Evolutionary conservation across 176 grass and related monocot species (phyloP).

Genomic region (Otatea glauca): DNA sequence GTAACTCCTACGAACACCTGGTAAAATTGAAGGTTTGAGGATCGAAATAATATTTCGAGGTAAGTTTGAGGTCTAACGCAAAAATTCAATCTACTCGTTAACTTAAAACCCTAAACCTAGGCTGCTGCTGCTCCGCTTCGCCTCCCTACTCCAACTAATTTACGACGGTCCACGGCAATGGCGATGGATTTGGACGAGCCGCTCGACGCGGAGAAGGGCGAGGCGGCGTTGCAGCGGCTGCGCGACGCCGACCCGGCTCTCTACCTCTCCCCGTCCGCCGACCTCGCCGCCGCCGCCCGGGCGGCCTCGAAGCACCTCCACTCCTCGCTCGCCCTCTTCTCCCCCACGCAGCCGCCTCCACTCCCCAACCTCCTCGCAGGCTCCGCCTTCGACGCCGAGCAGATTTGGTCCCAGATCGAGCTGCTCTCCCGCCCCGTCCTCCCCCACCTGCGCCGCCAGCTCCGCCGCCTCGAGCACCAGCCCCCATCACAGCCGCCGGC

Average conservation of each 20-base stretch:
- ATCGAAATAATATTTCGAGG: background rate
- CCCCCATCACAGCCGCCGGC: slow-evolving; percentile 10
- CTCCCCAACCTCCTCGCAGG: slow-evolving; percentile 57
- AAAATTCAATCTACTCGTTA: background rate
- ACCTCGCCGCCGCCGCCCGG: slow-evolving; percentile 63
- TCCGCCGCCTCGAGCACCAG: slow-evolving; percentile 60
- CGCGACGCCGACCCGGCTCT: slow-evolving; percentile 50
- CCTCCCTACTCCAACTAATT: slow-evolving; percentile 1
- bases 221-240: slow-evolving; percentile 58
- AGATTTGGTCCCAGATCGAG: slow-evolving; percentile 92
- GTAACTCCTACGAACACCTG: too few species aligned
- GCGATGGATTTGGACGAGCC: slow-evolving; percentile 30
- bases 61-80: background rate
- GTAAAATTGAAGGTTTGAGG: background rate
- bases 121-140: too few species aligned
- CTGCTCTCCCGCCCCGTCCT: slow-evolving; percentile 67
- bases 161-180: background rate
- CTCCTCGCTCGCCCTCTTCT: slow-evolving; percentile 60
- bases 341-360: slow-evolving; percentile 46
- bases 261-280: slow-evolving; percentile 66
- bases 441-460: slow-evolving; percentile 59
- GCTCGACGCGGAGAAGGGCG: slow-evolving; percentile 31
- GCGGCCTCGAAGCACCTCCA: slow-evolving; percentile 59
- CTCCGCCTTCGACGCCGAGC: slow-evolving; percentile 75
- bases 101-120: background rate